Percentiles rank a stretch among this genome's conserved stretches.
phyloP scores from a whole-genome alignment of 805 yeast genomes.

The Kodamaea jinghongensis region DNA sequence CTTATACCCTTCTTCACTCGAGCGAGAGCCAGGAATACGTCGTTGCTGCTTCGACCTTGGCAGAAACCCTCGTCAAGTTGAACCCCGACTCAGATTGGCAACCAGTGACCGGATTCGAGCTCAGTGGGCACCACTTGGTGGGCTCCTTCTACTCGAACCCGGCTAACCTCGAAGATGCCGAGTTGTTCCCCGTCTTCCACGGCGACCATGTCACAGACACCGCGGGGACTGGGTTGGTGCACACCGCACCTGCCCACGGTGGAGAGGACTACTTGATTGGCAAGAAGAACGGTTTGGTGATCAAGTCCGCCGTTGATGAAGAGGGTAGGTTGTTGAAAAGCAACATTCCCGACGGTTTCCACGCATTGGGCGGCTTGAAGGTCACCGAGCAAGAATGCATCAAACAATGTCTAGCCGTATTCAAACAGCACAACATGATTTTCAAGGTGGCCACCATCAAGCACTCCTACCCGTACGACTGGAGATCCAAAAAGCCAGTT shows the following conservation, averaged over 20 bases:
- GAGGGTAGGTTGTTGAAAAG: slow-evolving; percentile 65
- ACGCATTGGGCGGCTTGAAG: slow-evolving; percentile 43
- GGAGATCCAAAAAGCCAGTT: slow-evolving; percentile 96
- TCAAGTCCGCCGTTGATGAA: slow-evolving; percentile 77
- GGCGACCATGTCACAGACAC: slow-evolving; percentile 78
- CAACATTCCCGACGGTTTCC: slow-evolving; percentile 44
- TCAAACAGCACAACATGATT: slow-evolving; percentile 46
- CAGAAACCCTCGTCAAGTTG: slow-evolving; percentile 33
- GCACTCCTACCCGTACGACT: slow-evolving; percentile 94
- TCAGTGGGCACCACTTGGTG: slow-evolving; percentile 25
- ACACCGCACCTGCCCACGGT: slow-evolving; percentile 98
- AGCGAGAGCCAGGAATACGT: slow-evolving; percentile 39
- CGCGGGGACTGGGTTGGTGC: slow-evolving; percentile 95
- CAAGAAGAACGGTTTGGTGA: slow-evolving; percentile 49
- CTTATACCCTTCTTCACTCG: slow-evolving; percentile 49
- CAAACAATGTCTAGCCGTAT: slow-evolving; percentile 52
- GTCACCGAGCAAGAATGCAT: slow-evolving; percentile 26
- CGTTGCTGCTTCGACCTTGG: slow-evolving; percentile 56
- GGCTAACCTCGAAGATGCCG: slow-evolving; percentile 28
- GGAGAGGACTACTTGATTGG: slow-evolving; percentile 85
- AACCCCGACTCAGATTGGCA: slow-evolving; percentile 14
- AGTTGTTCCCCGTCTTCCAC: slow-evolving; percentile 58
- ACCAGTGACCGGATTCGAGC: slow-evolving; percentile 3
- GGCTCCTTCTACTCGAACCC: slow-evolving; percentile 55
- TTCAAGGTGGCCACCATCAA: slow-evolving; percentile 49